A percentile compares a stretch with the other conserved stretches of the same genome.
These are phyloP conservation scores for Erysimum cheiri DNA, from an alignment of 441 rosid species.

Conservation along the genomic window DNA sequence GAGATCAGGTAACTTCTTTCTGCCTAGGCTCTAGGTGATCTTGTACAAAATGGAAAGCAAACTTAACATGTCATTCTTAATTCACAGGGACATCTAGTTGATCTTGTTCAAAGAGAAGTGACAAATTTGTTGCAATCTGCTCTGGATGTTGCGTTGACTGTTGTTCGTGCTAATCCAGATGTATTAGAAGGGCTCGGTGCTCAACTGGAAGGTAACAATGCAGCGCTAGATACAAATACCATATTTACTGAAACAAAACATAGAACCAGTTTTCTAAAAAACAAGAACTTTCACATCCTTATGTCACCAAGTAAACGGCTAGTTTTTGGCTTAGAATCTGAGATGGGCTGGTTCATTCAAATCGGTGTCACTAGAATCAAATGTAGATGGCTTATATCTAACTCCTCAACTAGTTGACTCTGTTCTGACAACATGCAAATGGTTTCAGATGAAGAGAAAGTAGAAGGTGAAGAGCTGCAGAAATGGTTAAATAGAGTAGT, in stretches of 20 bases:
- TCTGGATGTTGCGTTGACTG: slow-evolving; percentile 72
- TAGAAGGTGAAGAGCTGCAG: slow-evolving; percentile 91
- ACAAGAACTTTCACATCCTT: background rate
- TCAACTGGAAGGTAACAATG: slow-evolving; percentile 96
- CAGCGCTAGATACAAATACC: no score
- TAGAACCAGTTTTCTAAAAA: background rate
- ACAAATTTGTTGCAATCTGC: slow-evolving; percentile 80
- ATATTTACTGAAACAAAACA: background rate
- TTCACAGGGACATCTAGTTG: slow-evolving; percentile 85
- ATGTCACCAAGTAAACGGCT: background rate
- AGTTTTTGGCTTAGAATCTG: background rate
- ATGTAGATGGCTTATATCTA: background rate
- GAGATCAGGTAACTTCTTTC: slow-evolving; percentile 88
- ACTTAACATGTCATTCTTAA: background rate
- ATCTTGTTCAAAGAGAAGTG: slow-evolving; percentile 94
- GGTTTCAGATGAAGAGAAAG: slow-evolving; percentile 83
- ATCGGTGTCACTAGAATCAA: slow-evolving; percentile 43
- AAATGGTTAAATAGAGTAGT: slow-evolving; percentile 87
- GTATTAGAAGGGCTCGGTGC: slow-evolving; percentile 97
- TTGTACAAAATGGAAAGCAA: no score
- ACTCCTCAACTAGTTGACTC: slow-evolving; percentile 5
- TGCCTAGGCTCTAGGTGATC: no score
- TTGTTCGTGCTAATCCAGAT: slow-evolving; percentile 86
- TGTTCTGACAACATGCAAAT: slow-evolving; percentile 2
- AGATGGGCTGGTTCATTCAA: slow-evolving; percentile 48